Base-by-base conservation (phyloP, 129 eudicot genomes). In the Smallanthus sonchifolius region DNA sequence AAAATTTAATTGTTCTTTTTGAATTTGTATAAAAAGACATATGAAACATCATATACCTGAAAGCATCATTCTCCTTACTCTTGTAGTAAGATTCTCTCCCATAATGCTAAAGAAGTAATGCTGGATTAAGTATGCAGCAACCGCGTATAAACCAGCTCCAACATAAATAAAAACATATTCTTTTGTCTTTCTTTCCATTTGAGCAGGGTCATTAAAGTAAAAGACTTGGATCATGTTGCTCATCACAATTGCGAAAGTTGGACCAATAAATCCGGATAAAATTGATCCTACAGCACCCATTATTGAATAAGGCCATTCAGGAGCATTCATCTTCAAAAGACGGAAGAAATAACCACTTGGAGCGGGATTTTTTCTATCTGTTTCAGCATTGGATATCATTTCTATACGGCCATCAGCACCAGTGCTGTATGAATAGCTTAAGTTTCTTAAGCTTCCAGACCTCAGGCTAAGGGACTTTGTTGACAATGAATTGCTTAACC, bases 1-100 rank as follows among this genome's bases (percentile, higher is more conserved):
- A 20, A 56, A 43, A 30, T 17, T 52, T 40, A 4, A 7, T 6
- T 30, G 64, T 15, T n/a, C 10, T 11, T 9, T 24, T 24, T 24
- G 0, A 0, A 24, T 24, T 24, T 24, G 30, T 24, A 24, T 8
- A 11, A 44, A 44, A 0, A 40, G 2, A 40, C 7, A 40, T 5
- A 40, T 2, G 6, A 8, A 4, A 45, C 1, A 34, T 32, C 30
- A 47, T 49, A 6, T 37, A 91, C 97, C 99, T 85, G 96, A 89
- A 73, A 94, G 96, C 99, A 91, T 94, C 99, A 94, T 94, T 79
- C 99, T 83, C 67, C 99, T 78, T 30, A 94, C 99, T 84, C 99
- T 78, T 54, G 97, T 94, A 10, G 99, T 94, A 17, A 94, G 96
- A 56, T 94, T 94, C 82, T 94, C 99, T 10, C 99, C 99, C 99